Evolutionary conservation across 768 basidiomycete genomes (phyloP), one percentile per base, ranked within the genome.

Genomic region (Russula compacta): DNA sequence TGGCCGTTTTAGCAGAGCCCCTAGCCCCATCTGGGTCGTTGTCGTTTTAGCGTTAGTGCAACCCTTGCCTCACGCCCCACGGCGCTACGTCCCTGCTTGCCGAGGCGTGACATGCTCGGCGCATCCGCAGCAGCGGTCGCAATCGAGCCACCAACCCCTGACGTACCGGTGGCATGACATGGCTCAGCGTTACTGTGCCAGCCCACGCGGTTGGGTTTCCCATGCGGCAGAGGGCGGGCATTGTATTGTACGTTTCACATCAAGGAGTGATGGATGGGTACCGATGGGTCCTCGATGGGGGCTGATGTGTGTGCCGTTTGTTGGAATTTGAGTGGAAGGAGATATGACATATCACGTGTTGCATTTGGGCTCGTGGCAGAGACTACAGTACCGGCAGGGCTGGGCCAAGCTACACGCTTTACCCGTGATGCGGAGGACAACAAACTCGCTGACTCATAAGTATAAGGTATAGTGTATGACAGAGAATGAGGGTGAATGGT

Each of bases 391-490:
- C n/a, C n/a, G n/a, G n/a, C n/a, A 56, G 14, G 59, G 46, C 11
- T 24, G 24, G 8, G 32, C 46, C 39, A 29, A n/a, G 40, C 47
- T 55, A 56, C 48, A 56, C 48, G 29, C 24, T 21, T 51, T 36
- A 38, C 39, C 49, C 43, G 11, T 44, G 33, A 17, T 21, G 29
- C 33, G 21, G 33, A 54, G 35, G 53, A 44, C 24, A 53, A 35
- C 29, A 11, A 32, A 49, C 49, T 44, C 54, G 35, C 17, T 35
- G 38, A 36, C 42, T 51, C 60, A 49, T 61, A 64, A 46, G 63
- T 42, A 61, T 54, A 61, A 63, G 59, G 61, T 62, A 63, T 55
- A 50, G 60, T 50, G 54, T 50, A 61, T 24, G 19, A 32, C 29
- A 43, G 38, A 19, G 35, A 39, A 29, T 29, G 24, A 29, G 1